Conservation (phyloP, 176 grass and related monocot genomes). For the Puya raimondii region DNA sequence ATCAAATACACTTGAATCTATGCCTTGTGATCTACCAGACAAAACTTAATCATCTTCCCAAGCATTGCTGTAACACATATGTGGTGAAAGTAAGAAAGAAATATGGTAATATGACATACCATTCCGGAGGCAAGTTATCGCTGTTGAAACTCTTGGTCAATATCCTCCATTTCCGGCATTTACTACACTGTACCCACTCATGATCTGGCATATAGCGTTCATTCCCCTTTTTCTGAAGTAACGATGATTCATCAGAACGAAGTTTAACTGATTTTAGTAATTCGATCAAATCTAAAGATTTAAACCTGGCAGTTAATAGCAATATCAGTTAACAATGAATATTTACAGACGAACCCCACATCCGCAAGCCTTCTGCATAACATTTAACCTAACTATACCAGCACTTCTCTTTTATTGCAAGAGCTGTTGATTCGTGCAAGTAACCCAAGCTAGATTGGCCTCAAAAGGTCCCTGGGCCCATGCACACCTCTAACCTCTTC, state of each 20-base stretch:
- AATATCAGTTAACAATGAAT: neutral
- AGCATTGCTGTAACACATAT: neutral
- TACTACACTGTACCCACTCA: slow-evolving; percentile 78
- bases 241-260: neutral
- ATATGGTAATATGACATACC: slow-evolving; percentile 30
- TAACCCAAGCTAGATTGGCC: neutral
- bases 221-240: slow-evolving; percentile 41
- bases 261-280: neutral
- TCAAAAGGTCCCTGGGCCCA: no score
- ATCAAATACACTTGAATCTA: neutral
- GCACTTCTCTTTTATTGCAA: neutral
- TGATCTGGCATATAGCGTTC: slow-evolving; percentile 49
- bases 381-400: neutral
- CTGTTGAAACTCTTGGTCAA: slow-evolving; percentile 41
- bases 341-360: neutral
- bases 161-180: slow-evolving; percentile 81
- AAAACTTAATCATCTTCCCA: neutral
- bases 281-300: neutral
- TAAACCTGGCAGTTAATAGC: neutral
- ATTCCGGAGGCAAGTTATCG: slow-evolving; percentile 40
- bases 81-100: neutral
- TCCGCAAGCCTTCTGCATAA: neutral
- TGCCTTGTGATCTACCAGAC: no score
- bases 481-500: no score
- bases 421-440: neutral